Percentiles rank a stretch among this genome's conserved stretches.
Conservation (phyloP, 305 asterid species). For the Fraxinus velutina region DNA sequence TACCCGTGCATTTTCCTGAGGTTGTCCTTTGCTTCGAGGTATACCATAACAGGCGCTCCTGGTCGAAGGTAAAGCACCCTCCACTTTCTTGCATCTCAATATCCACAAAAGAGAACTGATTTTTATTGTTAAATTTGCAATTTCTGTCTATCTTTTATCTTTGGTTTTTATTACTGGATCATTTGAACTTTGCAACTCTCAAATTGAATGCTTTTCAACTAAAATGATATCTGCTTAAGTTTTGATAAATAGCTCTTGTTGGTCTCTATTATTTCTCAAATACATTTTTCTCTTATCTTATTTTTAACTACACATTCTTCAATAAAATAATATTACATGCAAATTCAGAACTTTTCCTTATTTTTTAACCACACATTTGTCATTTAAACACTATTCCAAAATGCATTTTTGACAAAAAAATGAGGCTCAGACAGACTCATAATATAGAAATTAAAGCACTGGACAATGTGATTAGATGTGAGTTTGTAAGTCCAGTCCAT, state of each 20-base stretch:
- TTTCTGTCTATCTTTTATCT: background rate
- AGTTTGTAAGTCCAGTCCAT: background rate
- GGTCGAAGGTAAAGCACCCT: conserved; percentile 54
- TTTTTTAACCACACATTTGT: background rate
- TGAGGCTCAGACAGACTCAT: background rate
- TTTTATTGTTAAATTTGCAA: conserved; percentile 1
- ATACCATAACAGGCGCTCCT: conserved; percentile 58
- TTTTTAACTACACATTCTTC: background rate
- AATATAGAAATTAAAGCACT: background rate
- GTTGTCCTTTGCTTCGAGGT: conserved; percentile 68
- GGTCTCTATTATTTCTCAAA: background rate
- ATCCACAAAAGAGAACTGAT: background rate
- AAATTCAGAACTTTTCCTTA: background rate
- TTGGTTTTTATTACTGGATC: background rate
- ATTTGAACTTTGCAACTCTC: background rate
- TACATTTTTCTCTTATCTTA: background rate
- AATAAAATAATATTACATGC: background rate
- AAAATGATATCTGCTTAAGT: background rate
- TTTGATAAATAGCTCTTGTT: background rate
- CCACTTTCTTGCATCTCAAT: conserved; percentile 1
- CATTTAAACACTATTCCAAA: background rate
- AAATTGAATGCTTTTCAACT: background rate
- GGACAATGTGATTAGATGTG: background rate
- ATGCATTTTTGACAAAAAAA: background rate
- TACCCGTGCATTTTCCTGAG: conserved; percentile 66